Base-by-base conservation (phyloP, 108 stramenopile species). In the Chaetoceros tenuissimus region DNA sequence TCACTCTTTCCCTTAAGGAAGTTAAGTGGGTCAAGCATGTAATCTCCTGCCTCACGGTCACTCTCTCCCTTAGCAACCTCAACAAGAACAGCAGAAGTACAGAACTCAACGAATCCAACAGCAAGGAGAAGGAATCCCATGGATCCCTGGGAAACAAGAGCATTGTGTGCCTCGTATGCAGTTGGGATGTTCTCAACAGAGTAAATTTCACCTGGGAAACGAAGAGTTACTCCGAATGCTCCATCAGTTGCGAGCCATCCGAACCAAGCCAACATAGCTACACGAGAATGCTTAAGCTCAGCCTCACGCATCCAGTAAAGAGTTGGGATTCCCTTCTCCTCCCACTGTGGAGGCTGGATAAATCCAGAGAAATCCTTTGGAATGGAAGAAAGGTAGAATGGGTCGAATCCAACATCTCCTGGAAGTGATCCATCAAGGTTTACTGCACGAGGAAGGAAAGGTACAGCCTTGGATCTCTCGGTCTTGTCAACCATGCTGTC, bases 371-470 rank as follows among this genome's bases (percentile, higher is more conserved):
- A 92, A 68, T 92, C 82, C 87, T 92, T 92, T 29, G 81, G 81
- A 60, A 92, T 92, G 44, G 82, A 84, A 26, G 82, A 84, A 25
- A 92, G 78, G 73, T 92, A 94, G 63, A 97, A 75, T 18, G 96
- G 96, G 66, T 97, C 96, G 57, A 97, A 97, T 27, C 96, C 96
- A 29, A 81, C 87, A 68, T 95, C 96, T 31, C 91, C 95, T 53
- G 77, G 77, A 56, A 80, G 69, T 30, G 81, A 71, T 60, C 96
- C 96, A 54, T 95, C 94, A 26, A 96, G 85, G 72, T 71, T 73
- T 60, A 75, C 70, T 31, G 91, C 78, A 52, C 91, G 86, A 57
- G 91, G 91, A 68, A 92, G 79, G 72, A 71, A 92, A 31, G 91
- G 91, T 46, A 81, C 47, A 19, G 91, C 49, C 22, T 63, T 67